phyloP scores from a whole-genome alignment of 2,329 filamentous ascomycete species.

The Alternaria brassicicola region DNA sequence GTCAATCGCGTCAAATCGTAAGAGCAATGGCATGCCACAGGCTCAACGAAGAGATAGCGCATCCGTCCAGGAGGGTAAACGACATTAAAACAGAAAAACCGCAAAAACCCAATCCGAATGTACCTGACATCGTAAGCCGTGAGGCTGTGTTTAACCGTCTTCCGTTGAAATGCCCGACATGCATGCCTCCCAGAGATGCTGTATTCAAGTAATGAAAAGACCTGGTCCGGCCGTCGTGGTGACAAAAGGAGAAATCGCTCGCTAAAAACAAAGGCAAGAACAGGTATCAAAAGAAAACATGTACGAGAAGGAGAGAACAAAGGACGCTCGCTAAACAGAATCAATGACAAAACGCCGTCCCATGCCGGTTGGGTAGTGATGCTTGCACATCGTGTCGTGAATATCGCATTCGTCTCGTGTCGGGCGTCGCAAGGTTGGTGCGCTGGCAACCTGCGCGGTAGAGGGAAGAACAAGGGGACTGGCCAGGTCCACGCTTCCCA shows the following conservation, averaged over 20 bases:
- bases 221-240: slow-evolving; percentile 45
- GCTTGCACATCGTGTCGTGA: slow-evolving; percentile 51
- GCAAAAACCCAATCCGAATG: slow-evolving; percentile 47
- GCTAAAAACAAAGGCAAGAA: slow-evolving; percentile 50
- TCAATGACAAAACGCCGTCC: slow-evolving; percentile 59
- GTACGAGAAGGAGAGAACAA: slow-evolving; percentile 47
- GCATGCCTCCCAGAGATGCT: slow-evolving; percentile 55
- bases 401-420: slow-evolving; percentile 55
- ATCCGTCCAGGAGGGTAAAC: slow-evolving; percentile 41
- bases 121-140: slow-evolving; percentile 51
- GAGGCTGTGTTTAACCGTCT: slow-evolving; percentile 51
- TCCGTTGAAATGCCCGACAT: slow-evolving; percentile 52
- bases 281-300: slow-evolving; percentile 51
- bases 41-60: slow-evolving; percentile 46
- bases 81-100: slow-evolving; percentile 51
- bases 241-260: slow-evolving; percentile 45
- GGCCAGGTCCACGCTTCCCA: slow-evolving; percentile 53
- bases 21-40: slow-evolving; percentile 44
- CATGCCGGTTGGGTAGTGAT: slow-evolving; percentile 55
- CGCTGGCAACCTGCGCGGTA: slow-evolving; percentile 43
- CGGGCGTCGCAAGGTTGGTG: slow-evolving; percentile 49
- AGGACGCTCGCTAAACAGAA: slow-evolving; percentile 52
- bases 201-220: slow-evolving; percentile 45
- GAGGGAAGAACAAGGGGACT: slow-evolving; percentile 38
- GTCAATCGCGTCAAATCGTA: slow-evolving; percentile 41